Evolutionary conservation across 495 filamentous ascomycete species (phyloP).

Genomic region (Durotheca rogersii): DNA sequence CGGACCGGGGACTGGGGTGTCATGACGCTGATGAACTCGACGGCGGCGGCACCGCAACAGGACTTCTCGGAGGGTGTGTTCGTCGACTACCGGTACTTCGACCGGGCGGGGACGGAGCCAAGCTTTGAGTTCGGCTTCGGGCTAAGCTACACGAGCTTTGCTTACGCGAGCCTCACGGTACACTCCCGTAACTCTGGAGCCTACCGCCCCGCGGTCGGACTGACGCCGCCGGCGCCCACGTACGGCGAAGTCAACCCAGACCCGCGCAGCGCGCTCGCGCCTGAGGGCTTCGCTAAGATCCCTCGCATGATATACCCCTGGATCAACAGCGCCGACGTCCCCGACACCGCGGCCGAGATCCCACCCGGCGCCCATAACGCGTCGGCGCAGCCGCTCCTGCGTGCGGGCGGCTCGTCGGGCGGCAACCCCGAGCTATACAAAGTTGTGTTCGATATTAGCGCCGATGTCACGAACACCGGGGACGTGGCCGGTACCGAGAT

Average conservation of each 20-base stretch:
- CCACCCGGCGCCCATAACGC: conserved; percentile 62
- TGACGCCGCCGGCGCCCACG: conserved; percentile 34
- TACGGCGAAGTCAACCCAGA: conserved; percentile 36
- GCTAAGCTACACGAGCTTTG: conserved; percentile 50
- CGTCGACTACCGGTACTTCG: conserved; percentile 57
- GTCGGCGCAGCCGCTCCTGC: conserved; percentile 65
- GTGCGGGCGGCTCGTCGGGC: conserved; percentile 70
- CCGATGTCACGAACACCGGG: conserved; percentile 54
- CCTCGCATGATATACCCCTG: conserved; percentile 44
- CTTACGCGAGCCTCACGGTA: conserved; percentile 35
- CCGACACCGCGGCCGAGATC: conserved; percentile 45
- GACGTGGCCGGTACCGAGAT: conserved; percentile 56
- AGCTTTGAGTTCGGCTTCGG: conserved; percentile 55
- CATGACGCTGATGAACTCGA: conserved; percentile 38
- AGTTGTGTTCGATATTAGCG: conserved; percentile 46
- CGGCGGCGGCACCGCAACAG: conserved; percentile 34
- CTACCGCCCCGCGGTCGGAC: conserved; percentile 27
- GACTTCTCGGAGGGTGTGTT: conserved; percentile 51
- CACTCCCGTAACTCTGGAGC: conserved; percentile 2
- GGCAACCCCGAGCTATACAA: conserved; percentile 66
- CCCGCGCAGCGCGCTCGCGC: conserved; percentile 33
- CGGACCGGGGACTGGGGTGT: conserved; percentile 51
- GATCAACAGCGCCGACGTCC: conserved; percentile 31
- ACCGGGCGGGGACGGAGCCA: conserved; percentile 45
- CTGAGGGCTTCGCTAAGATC: conserved; percentile 44